These are phyloP conservation scores for Scedosporium minutisporum DNA, from an alignment of 2,329 filamentous ascomycete genomes.

Conservation along the genomic window DNA sequence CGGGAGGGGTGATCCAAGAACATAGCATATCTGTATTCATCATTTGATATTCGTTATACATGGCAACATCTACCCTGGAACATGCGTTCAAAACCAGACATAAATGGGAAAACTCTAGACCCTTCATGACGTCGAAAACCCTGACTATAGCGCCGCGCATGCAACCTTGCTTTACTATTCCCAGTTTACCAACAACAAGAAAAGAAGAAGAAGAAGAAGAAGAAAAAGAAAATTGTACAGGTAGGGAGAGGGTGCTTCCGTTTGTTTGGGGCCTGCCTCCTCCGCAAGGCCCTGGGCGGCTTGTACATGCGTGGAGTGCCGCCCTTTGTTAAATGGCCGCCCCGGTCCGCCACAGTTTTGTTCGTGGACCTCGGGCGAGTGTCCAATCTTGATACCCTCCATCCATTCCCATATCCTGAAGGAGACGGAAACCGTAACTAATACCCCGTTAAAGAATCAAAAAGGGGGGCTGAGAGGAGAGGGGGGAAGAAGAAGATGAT, in stretches of 20 bases:
- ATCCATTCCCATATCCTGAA: no score
- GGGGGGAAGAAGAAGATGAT: background rate
- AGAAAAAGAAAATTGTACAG: background rate
- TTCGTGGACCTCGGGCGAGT: no score
- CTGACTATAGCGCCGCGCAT: background rate
- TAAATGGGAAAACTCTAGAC: background rate
- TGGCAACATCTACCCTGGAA: background rate
- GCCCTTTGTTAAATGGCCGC: no score
- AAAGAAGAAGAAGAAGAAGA: conserved; percentile 1
- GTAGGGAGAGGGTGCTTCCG: background rate
- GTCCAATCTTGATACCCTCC: no score
- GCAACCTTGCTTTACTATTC: background rate
- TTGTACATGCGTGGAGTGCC: no score
- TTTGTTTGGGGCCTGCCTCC: no score
- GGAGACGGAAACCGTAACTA: no score
- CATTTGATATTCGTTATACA: background rate
- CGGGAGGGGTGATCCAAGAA: background rate
- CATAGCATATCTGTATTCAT: conserved; percentile 1
- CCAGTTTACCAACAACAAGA: background rate
- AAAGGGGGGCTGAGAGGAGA: background rate
- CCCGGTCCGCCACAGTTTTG: no score
- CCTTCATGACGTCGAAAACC: background rate
- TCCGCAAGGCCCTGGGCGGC: no score
- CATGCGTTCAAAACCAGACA: background rate
- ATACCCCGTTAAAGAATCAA: background rate